These are phyloP conservation scores for Magnolia officinalis DNA, from an alignment of 164 flowering plant genomes.

Conservation along the genomic window DNA sequence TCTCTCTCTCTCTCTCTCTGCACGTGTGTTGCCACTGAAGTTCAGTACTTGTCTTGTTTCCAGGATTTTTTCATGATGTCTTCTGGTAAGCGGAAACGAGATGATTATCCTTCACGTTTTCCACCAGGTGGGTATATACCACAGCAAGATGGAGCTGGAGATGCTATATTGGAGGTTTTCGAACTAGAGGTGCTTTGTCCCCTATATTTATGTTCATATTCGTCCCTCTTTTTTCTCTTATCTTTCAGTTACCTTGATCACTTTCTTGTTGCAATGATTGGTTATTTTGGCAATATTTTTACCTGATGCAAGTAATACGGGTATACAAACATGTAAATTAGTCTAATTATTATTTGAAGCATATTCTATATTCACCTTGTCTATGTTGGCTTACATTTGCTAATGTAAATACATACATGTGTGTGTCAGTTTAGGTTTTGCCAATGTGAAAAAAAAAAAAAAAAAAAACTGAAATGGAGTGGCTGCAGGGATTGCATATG, in stretches of 20 bases:
- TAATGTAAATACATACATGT: no score
- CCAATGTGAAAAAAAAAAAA: no score
- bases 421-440: no score
- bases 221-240: not conserved
- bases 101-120: conserved; percentile 54
- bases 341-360: no score
- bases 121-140: conserved; percentile 70
- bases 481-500: no score
- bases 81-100: conserved; percentile 85
- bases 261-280: not conserved
- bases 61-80: conserved; percentile 73
- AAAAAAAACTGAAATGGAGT: no score
- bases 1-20: no score
- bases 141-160: conserved; percentile 95
- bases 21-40: no score
- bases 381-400: no score
- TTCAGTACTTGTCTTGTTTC: not conserved
- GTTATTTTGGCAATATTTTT: not conserved
- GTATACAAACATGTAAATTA: no score
- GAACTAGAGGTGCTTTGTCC: conserved; percentile 33
- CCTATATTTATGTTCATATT: not conserved
- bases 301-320: not conserved
- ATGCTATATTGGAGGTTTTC: conserved; percentile 35
- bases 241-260: not conserved
- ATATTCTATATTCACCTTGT: no score